Evolutionary conservation across 352 stramenopile species (phyloP).

Genomic region (Vaucheria bursata): DNA sequence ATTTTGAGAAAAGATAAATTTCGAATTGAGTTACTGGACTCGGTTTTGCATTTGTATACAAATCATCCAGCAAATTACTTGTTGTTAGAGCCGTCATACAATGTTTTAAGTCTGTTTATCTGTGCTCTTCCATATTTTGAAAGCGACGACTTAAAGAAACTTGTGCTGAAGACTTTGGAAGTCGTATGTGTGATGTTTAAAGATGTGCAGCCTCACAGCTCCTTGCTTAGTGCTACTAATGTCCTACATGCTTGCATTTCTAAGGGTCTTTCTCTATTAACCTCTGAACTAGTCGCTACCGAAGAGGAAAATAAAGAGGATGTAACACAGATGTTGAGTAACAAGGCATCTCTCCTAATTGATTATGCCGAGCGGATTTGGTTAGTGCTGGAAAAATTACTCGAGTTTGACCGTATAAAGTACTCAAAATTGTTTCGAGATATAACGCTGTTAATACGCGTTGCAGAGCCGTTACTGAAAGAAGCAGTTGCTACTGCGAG

Average conservation of each 20-base stretch:
- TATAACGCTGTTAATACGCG: background rate
- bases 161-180: constrained; percentile 47
- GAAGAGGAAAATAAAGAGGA: background rate
- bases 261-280: constrained; percentile 20
- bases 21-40: constrained; percentile 34
- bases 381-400: constrained; percentile 45
- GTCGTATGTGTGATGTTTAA: constrained; percentile 47
- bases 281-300: background rate
- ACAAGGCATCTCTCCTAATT: background rate
- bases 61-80: constrained; percentile 42
- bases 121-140: constrained; percentile 44
- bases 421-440: constrained; percentile 36
- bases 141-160: constrained; percentile 38
- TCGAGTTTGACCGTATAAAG: constrained; percentile 46
- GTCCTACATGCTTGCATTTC: constrained; percentile 36
- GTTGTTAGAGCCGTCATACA: constrained; percentile 35
- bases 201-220: constrained; percentile 34
- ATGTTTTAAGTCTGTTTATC: constrained; percentile 38
- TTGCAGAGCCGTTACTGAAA: constrained; percentile 11
- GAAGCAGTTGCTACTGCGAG: background rate
- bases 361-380: constrained; percentile 46
- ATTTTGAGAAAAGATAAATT: constrained; percentile 30
- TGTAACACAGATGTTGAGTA: no score
- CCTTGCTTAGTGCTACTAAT: constrained; percentile 25
- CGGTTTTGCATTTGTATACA: constrained; percentile 44